Percentiles rank a stretch among this genome's conserved stretches.
phyloP scores from a whole-genome alignment of 495 filamentous ascomycete species.

The Penicillium fimorum region DNA sequence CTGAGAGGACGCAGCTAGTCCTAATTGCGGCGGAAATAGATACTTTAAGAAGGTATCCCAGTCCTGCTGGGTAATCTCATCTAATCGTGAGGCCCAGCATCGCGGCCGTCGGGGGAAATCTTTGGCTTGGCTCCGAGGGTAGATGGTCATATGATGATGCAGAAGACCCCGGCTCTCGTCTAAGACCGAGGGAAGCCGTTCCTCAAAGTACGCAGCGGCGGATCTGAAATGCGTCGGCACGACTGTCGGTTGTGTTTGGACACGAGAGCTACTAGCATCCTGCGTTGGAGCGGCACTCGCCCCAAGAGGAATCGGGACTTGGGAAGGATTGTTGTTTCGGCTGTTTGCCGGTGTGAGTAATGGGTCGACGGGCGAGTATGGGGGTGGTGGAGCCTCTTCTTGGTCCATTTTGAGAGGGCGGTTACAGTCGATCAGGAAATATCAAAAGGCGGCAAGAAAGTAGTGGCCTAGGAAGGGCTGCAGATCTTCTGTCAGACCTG shows the following conservation, averaged over 20 bases:
- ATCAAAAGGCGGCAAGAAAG: slow-evolving; percentile 1
- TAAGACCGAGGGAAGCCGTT: slow-evolving; percentile 31
- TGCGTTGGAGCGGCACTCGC: slow-evolving; percentile 20
- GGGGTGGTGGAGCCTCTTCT: slow-evolving; percentile 46
- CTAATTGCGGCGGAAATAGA: slow-evolving; percentile 45
- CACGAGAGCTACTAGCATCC: slow-evolving; percentile 21
- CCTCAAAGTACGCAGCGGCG: slow-evolving; percentile 46
- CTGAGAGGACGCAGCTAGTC: slow-evolving; percentile 39
- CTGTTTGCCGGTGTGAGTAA: slow-evolving; percentile 28
- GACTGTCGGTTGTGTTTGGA: slow-evolving; percentile 12
- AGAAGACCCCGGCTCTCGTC: slow-evolving; percentile 29
- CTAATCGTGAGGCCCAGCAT: slow-evolving; percentile 36
- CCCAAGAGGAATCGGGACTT: slow-evolving; percentile 20
- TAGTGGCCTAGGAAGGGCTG: slow-evolving; percentile 9
- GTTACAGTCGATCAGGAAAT: neutral
- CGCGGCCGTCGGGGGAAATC: slow-evolving; percentile 49
- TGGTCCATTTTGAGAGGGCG: slow-evolving; percentile 33
- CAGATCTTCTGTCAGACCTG: slow-evolving; percentile 17
- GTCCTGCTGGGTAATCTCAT: slow-evolving; percentile 47
- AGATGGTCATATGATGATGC: slow-evolving; percentile 45
- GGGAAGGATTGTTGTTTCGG: slow-evolving; percentile 17
- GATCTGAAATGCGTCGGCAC: slow-evolving; percentile 41
- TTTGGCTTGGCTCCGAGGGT: slow-evolving; percentile 44
- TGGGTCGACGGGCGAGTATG: slow-evolving; percentile 48
- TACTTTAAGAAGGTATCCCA: slow-evolving; percentile 53